Conservation (phyloP, 1,284 basidiomycete species). For the Boletellus deceptivus region DNA sequence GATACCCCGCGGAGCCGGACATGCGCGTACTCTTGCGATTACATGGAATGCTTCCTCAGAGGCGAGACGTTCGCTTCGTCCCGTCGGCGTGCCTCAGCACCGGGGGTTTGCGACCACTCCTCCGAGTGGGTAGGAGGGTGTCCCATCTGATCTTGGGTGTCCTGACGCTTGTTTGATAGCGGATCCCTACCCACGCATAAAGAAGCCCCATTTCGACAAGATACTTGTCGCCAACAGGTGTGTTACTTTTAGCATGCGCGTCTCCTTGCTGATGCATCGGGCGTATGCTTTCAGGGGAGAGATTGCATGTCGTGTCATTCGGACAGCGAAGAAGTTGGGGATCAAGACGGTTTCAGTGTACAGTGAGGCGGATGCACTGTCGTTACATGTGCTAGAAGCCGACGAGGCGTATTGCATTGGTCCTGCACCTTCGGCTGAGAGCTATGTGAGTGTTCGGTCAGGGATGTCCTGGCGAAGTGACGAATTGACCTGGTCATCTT, state of each 20-base stretch:
- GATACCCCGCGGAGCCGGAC: constrained; percentile 5
- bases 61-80: not conserved
- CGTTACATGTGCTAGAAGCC: constrained; percentile 82
- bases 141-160: not conserved
- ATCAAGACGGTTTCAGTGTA: constrained; percentile 90
- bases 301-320: constrained; percentile 91
- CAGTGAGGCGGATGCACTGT: constrained; percentile 77
- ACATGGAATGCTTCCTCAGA: not conserved
- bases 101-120: constrained; percentile 18
- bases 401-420: constrained; percentile 96
- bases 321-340: constrained; percentile 84
- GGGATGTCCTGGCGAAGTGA: not conserved
- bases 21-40: constrained; percentile 4
- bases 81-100: not conserved
- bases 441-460: constrained; percentile 63
- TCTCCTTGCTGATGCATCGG: not conserved
- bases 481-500: constrained; percentile 6
- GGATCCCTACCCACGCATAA: constrained; percentile 4
- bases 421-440: constrained; percentile 82
- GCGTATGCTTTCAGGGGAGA: constrained; percentile 63
- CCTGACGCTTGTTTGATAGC: constrained; percentile 1
- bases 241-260: not conserved
- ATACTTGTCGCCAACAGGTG: constrained; percentile 84
- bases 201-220: constrained; percentile 71
- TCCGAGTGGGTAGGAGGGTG: constrained; percentile 13